These are phyloP conservation scores for Mallotus japonicus DNA, from an alignment of 441 rosid species.

Conservation along the genomic window DNA sequence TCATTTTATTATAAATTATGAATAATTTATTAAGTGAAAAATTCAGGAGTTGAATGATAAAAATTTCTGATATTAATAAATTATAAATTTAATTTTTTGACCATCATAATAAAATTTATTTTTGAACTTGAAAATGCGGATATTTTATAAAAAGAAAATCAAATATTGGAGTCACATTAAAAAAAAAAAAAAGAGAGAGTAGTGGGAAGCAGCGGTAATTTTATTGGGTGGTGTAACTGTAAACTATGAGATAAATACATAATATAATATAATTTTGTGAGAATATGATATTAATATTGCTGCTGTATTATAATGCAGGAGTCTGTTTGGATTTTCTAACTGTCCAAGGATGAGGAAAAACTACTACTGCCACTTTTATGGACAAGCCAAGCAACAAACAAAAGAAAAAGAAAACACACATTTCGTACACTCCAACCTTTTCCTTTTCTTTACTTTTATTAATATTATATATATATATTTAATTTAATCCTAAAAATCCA, in stretches of 20 bases:
- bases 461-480: neutral
- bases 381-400: slow-evolving; percentile 27
- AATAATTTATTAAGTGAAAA: too few species aligned
- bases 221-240: neutral
- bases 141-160: too few species aligned
- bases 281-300: neutral
- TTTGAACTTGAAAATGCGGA: too few species aligned
- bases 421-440: slow-evolving; percentile 23
- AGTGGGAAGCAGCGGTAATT: too few species aligned
- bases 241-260: too few species aligned
- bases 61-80: too few species aligned
- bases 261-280: neutral
- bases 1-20: too few species aligned
- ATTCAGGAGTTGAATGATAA: too few species aligned
- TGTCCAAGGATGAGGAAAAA: slow-evolving; percentile 16
- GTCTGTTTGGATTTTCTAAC: slow-evolving; percentile 36
- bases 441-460: neutral
- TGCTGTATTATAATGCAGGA: slow-evolving; percentile 13
- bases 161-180: too few species aligned
- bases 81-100: too few species aligned
- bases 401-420: slow-evolving; percentile 11
- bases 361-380: slow-evolving; percentile 14
- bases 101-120: too few species aligned
- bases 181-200: too few species aligned
- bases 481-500: neutral